phyloP scores from a whole-genome alignment of 2,329 filamentous ascomycete genomes.

The Hymenoscyphus occultus region DNA sequence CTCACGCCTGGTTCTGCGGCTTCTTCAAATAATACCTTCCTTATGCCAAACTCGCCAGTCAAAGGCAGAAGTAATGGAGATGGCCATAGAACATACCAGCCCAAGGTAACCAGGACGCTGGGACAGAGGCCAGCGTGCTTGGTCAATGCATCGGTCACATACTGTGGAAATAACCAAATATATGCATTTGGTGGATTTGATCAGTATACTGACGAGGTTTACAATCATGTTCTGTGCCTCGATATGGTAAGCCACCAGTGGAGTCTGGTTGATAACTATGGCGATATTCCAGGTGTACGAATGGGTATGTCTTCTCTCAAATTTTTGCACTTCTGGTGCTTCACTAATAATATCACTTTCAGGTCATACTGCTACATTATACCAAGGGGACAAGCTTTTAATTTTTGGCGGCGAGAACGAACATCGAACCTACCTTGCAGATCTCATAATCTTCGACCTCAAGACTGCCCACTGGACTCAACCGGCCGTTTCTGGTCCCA shows the following conservation, averaged over 20 bases:
- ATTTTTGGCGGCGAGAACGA: constrained; percentile 99
- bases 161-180: constrained; percentile 95
- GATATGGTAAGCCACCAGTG: constrained; percentile 87
- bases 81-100: constrained; percentile 74
- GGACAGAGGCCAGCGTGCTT: constrained; percentile 87
- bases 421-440: constrained; percentile 89
- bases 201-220: constrained; percentile 97
- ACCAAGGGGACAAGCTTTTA: constrained; percentile 90
- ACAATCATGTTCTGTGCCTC: constrained; percentile 91
- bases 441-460: constrained; percentile 93
- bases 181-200: constrained; percentile 98
- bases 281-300: constrained; percentile 91
- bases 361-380: constrained; percentile 94
- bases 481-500: constrained; percentile 77
- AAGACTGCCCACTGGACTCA: constrained; percentile 95
- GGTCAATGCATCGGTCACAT: constrained; percentile 98
- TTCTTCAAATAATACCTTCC: constrained; percentile 74
- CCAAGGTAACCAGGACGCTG: constrained; percentile 74
- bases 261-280: constrained; percentile 97
- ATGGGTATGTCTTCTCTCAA: constrained; percentile 65
- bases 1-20: constrained; percentile 48
- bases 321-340: neutral
- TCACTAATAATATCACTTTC: constrained; percentile 14
- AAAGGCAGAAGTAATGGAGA: constrained; percentile 65
- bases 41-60: constrained; percentile 83